Percentiles rank a stretch among this genome's conserved stretches.
These are phyloP conservation scores for Colletotrichum paranaense DNA, from an alignment of 2,329 filamentous ascomycete genomes.

Conservation along the genomic window DNA sequence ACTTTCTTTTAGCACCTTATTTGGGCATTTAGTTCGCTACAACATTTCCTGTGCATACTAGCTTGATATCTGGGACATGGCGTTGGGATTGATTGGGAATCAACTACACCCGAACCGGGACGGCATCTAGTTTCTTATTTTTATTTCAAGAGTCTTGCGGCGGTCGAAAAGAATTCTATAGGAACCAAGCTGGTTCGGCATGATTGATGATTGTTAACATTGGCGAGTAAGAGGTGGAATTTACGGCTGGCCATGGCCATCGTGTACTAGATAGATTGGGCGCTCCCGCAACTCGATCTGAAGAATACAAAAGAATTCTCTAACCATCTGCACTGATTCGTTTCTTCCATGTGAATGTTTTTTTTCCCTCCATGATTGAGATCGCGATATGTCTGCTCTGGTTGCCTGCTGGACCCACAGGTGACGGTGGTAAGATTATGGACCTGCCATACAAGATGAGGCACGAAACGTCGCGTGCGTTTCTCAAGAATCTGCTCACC, in stretches of 20 bases:
- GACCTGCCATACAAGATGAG: conserved; percentile 5
- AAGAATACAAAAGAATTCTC: conserved; percentile 20
- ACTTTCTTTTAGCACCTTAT: conserved; percentile 14
- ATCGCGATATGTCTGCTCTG: neutral
- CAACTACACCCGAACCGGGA: conserved; percentile 30
- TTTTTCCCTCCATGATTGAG: too few relatives aligned
- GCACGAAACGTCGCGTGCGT: conserved; percentile 29
- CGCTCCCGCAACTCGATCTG: conserved; percentile 28
- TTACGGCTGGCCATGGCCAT: conserved; percentile 5
- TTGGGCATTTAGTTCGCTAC: conserved; percentile 11
- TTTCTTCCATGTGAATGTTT: neutral
- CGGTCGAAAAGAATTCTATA: conserved; percentile 33
- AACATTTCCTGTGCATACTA: conserved; percentile 35
- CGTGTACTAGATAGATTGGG: conserved; percentile 33
- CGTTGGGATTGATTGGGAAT: conserved; percentile 28
- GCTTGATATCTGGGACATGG: conserved; percentile 31
- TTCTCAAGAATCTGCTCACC: conserved; percentile 3
- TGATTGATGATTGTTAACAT: conserved; percentile 33
- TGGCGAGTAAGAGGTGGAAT: conserved; percentile 22
- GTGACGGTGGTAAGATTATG: neutral
- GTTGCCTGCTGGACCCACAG: neutral
- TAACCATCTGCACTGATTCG: neutral
- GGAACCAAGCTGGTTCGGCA: conserved; percentile 29
- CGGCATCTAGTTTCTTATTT: conserved; percentile 20
- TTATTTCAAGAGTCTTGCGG: neutral